Conservation (phyloP, 2,329 filamentous ascomycete genomes). For the Ceratocystis alfenasii region DNA sequence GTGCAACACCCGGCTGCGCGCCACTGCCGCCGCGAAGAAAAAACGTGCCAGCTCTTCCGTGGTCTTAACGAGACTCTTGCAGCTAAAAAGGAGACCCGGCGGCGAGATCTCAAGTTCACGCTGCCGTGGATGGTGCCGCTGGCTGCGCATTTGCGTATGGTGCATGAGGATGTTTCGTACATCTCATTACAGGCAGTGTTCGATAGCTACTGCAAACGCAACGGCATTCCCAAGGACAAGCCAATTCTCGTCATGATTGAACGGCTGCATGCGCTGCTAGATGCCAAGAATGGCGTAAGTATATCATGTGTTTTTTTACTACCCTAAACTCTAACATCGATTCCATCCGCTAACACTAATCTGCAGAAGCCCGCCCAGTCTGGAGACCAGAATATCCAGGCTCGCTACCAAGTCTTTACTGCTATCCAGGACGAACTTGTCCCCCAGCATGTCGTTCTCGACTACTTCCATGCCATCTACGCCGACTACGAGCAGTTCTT, state of each 20-base stretch:
- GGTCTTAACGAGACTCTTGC: conserved; percentile 88
- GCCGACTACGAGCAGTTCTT: conserved; percentile 89
- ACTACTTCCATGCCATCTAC: conserved; percentile 83
- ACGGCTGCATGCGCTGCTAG: conserved; percentile 66
- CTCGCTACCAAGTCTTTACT: conserved; percentile 81
- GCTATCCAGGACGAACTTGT: conserved; percentile 93
- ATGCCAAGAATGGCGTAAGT: conserved; percentile 52
- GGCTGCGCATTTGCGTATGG: conserved; percentile 85
- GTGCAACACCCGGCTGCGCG: conserved; percentile 91
- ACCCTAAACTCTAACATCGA: too few relatives aligned
- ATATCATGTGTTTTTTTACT: background rate
- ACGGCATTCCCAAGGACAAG: conserved; percentile 84
- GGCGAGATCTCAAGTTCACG: conserved; percentile 90
- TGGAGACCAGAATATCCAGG: conserved; percentile 51
- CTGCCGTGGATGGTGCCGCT: conserved; percentile 91
- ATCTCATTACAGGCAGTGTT: conserved; percentile 90
- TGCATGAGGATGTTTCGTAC: conserved; percentile 90
- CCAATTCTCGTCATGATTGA: conserved; percentile 93
- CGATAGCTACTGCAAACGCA: conserved; percentile 86
- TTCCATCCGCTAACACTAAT: background rate
- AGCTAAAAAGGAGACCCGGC: conserved; percentile 88
- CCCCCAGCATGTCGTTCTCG: conserved; percentile 64
- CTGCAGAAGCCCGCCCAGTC: conserved; percentile 27
- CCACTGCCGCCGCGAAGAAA: conserved; percentile 85
- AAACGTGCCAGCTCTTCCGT: conserved; percentile 89